These are phyloP conservation scores for Cyanidiococcus yangmingshanensis DNA, from an alignment of 23 red algal species.

Conservation along the genomic window DNA sequence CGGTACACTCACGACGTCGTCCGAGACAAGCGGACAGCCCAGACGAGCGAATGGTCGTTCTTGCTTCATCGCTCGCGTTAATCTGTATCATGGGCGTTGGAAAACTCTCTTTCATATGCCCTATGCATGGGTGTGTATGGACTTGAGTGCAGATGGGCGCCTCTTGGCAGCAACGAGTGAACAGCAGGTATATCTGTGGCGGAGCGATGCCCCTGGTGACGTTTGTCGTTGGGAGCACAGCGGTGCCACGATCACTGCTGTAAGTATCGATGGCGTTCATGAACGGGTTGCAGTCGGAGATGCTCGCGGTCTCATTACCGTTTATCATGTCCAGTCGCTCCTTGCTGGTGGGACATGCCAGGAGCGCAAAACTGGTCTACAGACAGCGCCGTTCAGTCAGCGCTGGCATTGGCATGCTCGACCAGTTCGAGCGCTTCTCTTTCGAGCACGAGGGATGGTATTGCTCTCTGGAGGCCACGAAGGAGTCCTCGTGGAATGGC, in stretches of 20 bases:
- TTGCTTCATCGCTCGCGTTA: conserved; percentile 1
- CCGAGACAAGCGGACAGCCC: neutral
- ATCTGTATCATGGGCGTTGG: neutral
- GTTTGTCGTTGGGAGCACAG: conserved; percentile 2
- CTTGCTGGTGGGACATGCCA: neutral
- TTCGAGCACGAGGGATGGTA: neutral
- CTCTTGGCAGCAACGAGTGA: neutral
- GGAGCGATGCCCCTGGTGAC: neutral
- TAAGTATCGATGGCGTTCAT: neutral
- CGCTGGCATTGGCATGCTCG: conserved; percentile 11
- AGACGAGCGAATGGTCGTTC: neutral
- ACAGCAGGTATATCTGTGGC: neutral
- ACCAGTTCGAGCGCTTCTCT: neutral
- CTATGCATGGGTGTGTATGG: neutral
- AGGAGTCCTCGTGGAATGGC: conserved; percentile 9
- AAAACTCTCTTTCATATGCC: neutral
- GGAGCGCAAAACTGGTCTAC: neutral
- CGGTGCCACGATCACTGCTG: neutral
- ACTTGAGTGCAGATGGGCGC: neutral
- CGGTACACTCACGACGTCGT: neutral
- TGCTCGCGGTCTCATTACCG: neutral
- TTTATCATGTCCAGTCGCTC: neutral
- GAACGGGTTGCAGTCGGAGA: neutral
- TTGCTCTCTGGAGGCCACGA: neutral
- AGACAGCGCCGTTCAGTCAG: neutral